These are phyloP conservation scores for Meyerozyma carpophila DNA, from an alignment of 1,139 yeast genomes.

Conservation along the genomic window DNA sequence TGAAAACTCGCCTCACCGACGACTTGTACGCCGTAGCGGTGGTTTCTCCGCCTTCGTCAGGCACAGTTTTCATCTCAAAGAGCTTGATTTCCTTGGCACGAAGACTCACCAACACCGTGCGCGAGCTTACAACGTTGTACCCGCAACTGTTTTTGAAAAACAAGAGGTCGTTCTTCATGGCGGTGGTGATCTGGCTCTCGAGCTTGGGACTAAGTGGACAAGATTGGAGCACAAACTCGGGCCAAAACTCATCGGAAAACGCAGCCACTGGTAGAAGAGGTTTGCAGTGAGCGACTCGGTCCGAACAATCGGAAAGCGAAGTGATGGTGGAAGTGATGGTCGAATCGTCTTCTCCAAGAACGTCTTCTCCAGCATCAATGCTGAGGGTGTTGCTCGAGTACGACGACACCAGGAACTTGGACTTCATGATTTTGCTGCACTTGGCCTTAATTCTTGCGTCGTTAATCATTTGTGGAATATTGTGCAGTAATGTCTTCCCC, in stretches of 20 bases:
- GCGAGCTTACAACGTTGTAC: conserved; percentile 25
- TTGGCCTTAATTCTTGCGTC: neutral
- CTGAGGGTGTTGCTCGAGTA: neutral
- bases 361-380: neutral
- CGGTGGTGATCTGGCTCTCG: conserved; percentile 43
- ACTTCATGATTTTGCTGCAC: neutral
- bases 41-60: neutral
- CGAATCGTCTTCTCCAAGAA: neutral
- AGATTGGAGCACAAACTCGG: conserved; percentile 46
- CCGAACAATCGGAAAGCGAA: neutral
- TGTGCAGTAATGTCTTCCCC: neutral
- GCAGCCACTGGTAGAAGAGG: conserved; percentile 41
- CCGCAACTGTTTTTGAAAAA: conserved; percentile 37
- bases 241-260: conserved; percentile 46
- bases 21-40: neutral
- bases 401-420: neutral
- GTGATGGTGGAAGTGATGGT: neutral
- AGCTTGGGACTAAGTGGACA: conserved; percentile 45
- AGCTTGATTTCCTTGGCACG: conserved; percentile 55
- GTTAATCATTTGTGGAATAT: neutral
- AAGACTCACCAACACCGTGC: conserved; percentile 42
- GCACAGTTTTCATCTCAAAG: conserved; percentile 32
- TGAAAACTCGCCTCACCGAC: neutral
- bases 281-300: neutral
- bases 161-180: conserved; percentile 54